A percentile compares a stretch with the other conserved stretches of the same genome.
phyloP scores from a whole-genome alignment of 768 basidiomycete species.

The Suillus occidentalis region DNA sequence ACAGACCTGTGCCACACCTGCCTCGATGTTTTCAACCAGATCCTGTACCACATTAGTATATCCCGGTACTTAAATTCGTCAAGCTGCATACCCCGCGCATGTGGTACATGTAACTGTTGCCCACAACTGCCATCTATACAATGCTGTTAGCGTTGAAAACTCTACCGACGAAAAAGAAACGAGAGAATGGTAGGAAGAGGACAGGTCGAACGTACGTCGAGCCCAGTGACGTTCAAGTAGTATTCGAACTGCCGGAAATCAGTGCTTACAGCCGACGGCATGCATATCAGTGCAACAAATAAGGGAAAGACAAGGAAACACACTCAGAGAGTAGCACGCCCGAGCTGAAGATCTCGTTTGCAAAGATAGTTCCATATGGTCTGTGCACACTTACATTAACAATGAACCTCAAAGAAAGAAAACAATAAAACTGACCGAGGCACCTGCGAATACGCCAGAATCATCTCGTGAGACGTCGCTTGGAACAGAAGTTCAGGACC shows the following conservation, averaged over 20 bases:
- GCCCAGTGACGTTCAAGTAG: conserved; percentile 86
- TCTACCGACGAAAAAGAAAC: not conserved
- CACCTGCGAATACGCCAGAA: conserved; percentile 82
- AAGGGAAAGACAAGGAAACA: conserved; percentile 18
- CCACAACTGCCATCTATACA: conserved; percentile 83
- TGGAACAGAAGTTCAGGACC: conserved; percentile 94
- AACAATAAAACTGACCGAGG: conserved; percentile 51
- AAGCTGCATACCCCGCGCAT: conserved; percentile 67
- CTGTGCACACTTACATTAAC: conserved; percentile 32
- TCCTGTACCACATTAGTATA: conserved; percentile 42
- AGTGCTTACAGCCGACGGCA: conserved; percentile 51
- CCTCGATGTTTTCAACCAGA: conserved; percentile 78
- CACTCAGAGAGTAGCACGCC: conserved; percentile 91
- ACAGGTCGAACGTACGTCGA: conserved; percentile 63
- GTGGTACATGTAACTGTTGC: conserved; percentile 92
- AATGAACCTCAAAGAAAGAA: not conserved
- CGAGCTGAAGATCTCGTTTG: conserved; percentile 90
- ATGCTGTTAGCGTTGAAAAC: conserved; percentile 6
- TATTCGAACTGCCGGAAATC: conserved; percentile 94
- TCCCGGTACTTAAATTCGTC: not conserved
- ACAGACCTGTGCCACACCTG: conserved; percentile 66
- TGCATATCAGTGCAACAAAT: conserved; percentile 2
- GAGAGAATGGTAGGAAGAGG: not conserved
- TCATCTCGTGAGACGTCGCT: conserved; percentile 94
- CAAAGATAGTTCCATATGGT: conserved; percentile 86